Conservation (phyloP, 2,329 filamentous ascomycete species). For the Gliomastix tumulicola region DNA sequence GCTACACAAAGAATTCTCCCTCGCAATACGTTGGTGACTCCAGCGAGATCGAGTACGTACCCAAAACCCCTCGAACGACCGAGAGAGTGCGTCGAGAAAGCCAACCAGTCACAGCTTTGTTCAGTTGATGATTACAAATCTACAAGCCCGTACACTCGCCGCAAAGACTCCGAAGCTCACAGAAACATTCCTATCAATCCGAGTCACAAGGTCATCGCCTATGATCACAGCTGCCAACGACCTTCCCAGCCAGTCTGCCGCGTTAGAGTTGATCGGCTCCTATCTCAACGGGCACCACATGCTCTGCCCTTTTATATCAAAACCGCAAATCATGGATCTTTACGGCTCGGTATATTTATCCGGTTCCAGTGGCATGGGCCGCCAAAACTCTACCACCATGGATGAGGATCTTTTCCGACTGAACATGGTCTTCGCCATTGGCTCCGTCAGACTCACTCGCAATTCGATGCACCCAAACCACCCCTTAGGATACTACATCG, state of each 20-base stretch:
- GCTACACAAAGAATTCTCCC: no score
- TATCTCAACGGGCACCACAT: not conserved
- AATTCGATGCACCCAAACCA: slow-evolving; percentile 19
- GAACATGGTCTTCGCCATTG: not conserved
- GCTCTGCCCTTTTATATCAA: not conserved
- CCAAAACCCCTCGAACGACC: no score
- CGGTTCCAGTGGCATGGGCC: no score
- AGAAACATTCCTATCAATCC: not conserved
- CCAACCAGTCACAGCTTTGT: not conserved
- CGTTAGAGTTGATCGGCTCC: not conserved
- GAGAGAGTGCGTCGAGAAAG: no score
- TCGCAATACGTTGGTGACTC: not conserved
- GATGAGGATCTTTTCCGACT: not conserved
- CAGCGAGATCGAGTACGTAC: not conserved
- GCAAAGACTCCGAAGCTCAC: not conserved
- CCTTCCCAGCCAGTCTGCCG: not conserved
- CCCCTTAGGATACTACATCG: slow-evolving; percentile 30
- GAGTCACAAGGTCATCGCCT: not conserved
- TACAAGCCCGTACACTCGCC: not conserved
- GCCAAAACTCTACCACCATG: not conserved
- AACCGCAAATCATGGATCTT: not conserved
- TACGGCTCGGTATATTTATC: slow-evolving; percentile 1
- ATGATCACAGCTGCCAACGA: not conserved
- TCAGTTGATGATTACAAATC: not conserved
- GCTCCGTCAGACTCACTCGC: slow-evolving; percentile 20